A percentile compares a stretch with the other conserved stretches of the same genome.
These are phyloP conservation scores for Onygenales sp. DNA, from an alignment of 2,329 filamentous ascomycete species.

Conservation along the genomic window DNA sequence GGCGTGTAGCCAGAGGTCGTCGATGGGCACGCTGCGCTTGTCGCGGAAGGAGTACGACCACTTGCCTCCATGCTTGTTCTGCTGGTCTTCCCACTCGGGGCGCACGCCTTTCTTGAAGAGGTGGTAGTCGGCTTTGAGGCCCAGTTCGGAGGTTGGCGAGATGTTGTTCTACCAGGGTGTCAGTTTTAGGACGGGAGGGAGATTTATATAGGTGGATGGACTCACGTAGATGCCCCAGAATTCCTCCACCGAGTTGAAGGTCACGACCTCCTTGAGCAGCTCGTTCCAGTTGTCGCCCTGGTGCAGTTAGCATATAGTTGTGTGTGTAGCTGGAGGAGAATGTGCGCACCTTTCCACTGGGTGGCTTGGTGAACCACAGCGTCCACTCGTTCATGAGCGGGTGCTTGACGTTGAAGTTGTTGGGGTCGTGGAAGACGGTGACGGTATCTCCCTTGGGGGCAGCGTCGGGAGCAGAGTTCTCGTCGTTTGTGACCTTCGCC, in stretches of 20 bases:
- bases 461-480: slow-evolving; percentile 45
- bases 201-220: slow-evolving; percentile 12
- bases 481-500: slow-evolving; percentile 35
- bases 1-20: slow-evolving; percentile 92
- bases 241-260: slow-evolving; percentile 96
- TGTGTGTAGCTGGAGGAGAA: slow-evolving; percentile 4
- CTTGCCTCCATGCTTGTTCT: slow-evolving; percentile 99
- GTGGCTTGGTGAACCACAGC: slow-evolving; percentile 98
- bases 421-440: slow-evolving; percentile 95
- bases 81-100: slow-evolving; percentile 94
- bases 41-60: slow-evolving; percentile 96
- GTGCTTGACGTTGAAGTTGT: slow-evolving; percentile 99
- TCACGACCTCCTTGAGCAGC: slow-evolving; percentile 95
- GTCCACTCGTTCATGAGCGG: slow-evolving; percentile 97
- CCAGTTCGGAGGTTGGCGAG: slow-evolving; percentile 86
- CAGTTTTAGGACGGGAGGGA: neutral
- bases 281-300: slow-evolving; percentile 99
- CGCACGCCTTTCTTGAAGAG: slow-evolving; percentile 97
- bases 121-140: slow-evolving; percentile 97
- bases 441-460: slow-evolving; percentile 52
- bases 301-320: slow-evolving; percentile 1
- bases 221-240: slow-evolving; percentile 99
- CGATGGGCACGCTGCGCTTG: slow-evolving; percentile 82
- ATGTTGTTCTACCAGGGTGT: slow-evolving; percentile 75
- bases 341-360: slow-evolving; percentile 72